Conservation (phyloP, 805 yeast species). For the Ascoidea asiatica region DNA sequence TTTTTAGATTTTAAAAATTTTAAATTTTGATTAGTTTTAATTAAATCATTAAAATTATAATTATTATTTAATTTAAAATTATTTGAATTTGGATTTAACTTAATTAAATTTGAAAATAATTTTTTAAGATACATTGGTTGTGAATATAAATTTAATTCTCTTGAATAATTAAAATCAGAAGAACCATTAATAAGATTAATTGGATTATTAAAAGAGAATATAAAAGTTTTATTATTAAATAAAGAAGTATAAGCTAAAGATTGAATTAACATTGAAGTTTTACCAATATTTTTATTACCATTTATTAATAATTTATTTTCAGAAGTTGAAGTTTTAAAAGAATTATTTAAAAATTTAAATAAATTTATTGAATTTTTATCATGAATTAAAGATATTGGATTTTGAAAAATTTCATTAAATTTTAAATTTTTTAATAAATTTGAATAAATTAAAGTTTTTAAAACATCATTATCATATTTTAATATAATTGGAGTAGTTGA, state of each 20-base stretch:
- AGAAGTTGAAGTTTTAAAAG: slow-evolving; percentile 19
- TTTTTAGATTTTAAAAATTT: not conserved
- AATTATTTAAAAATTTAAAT: slow-evolving; percentile 23
- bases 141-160: slow-evolving; percentile 33
- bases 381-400: slow-evolving; percentile 48
- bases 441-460: slow-evolving; percentile 30
- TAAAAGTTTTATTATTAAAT: slow-evolving; percentile 24
- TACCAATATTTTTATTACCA: slow-evolving; percentile 72
- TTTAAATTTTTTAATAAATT: slow-evolving; percentile 62
- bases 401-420: slow-evolving; percentile 47
- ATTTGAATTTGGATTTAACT: no score
- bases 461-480: slow-evolving; percentile 26
- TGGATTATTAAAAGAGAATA: slow-evolving; percentile 55
- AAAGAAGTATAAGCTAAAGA: slow-evolving; percentile 41
- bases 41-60: slow-evolving; percentile 30
- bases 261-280: slow-evolving; percentile 61
- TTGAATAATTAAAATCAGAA: slow-evolving; percentile 48
- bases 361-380: slow-evolving; percentile 29
- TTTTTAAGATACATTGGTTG: slow-evolving; percentile 70
- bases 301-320: slow-evolving; percentile 40
- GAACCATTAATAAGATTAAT: slow-evolving; percentile 57
- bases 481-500: no score
- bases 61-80: no score
- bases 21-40: slow-evolving; percentile 11
- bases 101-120: no score